These are phyloP conservation scores for Vitellaria paradoxa DNA, from an alignment of 179 eudicot species.

Conservation along the genomic window DNA sequence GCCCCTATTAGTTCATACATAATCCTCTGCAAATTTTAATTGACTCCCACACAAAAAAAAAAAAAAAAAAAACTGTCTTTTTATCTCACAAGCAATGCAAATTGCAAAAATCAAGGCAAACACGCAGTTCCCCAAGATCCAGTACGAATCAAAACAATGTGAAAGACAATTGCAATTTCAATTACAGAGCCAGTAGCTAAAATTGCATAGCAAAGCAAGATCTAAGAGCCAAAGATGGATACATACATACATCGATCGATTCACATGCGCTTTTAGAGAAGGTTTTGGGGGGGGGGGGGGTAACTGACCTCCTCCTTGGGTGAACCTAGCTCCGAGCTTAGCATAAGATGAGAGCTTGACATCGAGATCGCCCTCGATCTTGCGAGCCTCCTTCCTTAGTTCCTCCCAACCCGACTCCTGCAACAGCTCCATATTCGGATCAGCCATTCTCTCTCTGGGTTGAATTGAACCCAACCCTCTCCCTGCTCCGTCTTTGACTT, in stretches of 20 bases:
- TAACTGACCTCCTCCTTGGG: slow-evolving; percentile 55
- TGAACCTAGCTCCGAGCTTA: slow-evolving; percentile 70
- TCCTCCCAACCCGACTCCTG: slow-evolving; percentile 98
- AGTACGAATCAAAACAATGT: background rate
- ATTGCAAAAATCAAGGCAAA: background rate
- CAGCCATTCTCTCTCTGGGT: slow-evolving; percentile 17
- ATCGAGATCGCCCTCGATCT: slow-evolving; percentile 91
- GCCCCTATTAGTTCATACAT: background rate
- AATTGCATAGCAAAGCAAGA: background rate
- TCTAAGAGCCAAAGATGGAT: background rate
- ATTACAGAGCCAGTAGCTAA: too few relatives aligned
- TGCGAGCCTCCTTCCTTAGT: slow-evolving; percentile 85
- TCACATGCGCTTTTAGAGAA: too few relatives aligned
- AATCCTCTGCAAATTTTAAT: background rate
- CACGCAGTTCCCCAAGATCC: slow-evolving; percentile 4
- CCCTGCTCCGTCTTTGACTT: background rate
- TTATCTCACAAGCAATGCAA: background rate
- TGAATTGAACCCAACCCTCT: background rate
- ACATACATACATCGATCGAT: background rate
- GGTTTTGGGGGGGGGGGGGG: too few relatives aligned
- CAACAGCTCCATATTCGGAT: slow-evolving; percentile 38
- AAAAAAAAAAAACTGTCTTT: background rate
- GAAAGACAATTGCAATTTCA: background rate
- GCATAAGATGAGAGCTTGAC: slow-evolving; percentile 91
- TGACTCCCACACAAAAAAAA: background rate